Conservation (phyloP, 2,329 filamentous ascomycete genomes). For the Penicillium sp. region DNA sequence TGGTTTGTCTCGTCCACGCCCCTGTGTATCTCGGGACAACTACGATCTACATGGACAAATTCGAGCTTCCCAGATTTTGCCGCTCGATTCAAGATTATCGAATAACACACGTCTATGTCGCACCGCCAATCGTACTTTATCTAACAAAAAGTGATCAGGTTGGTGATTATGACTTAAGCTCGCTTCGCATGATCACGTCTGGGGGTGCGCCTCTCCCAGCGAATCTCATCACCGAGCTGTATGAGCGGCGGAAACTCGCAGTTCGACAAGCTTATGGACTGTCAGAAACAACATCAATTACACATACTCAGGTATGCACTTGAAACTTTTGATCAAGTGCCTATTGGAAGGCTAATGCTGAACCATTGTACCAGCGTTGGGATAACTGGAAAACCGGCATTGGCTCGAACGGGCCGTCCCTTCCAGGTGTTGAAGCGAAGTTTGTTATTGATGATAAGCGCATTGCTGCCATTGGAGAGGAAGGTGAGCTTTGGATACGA, state of each 20-base stretch:
- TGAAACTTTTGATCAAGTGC: background rate
- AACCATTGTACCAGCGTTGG: background rate
- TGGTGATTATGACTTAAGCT: background rate
- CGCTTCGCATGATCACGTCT: background rate
- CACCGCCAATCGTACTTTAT: background rate
- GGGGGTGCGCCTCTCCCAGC: background rate
- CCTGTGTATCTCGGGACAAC: background rate
- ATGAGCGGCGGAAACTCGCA: background rate
- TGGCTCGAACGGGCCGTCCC: background rate
- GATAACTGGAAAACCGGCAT: background rate
- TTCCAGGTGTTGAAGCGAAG: background rate
- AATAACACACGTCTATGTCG: background rate
- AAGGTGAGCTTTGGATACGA: background rate
- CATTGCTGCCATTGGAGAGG: background rate
- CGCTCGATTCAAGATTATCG: background rate
- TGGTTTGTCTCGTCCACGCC: background rate
- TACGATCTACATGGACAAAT: background rate
- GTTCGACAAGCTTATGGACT: slow-evolving; percentile 1
- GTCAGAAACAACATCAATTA: background rate
- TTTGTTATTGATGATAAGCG: background rate
- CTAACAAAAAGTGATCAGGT: background rate
- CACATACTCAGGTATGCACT: background rate
- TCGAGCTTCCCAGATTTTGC: background rate
- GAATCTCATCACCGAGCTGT: background rate
- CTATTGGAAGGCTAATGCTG: background rate